Percentiles rank a stretch among this genome's conserved stretches.
Evolutionary conservation across 495 filamentous ascomycete genomes (phyloP).

Genomic region (Penicilliopsis zonata): DNA sequence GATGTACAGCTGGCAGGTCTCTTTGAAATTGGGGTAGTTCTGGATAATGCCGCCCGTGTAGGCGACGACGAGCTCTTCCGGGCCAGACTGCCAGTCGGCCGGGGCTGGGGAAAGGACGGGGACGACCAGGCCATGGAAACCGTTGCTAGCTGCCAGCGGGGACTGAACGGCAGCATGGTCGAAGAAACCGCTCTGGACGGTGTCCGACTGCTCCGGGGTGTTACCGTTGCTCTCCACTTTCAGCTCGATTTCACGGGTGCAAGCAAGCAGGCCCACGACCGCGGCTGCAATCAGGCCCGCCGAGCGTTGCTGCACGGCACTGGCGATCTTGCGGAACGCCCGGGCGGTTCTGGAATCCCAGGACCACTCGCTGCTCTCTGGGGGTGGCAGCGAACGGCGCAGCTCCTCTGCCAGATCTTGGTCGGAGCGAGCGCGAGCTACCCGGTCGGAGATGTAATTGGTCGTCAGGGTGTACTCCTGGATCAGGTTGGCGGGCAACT

Average conservation of each 20-base stretch:
- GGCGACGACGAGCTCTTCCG: constrained; percentile 58
- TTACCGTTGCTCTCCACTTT: constrained; percentile 30
- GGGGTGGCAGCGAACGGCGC: constrained; percentile 38
- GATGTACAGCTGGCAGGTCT: constrained; percentile 54
- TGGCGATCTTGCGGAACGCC: constrained; percentile 47
- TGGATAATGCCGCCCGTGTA: constrained; percentile 72
- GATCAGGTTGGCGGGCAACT: constrained; percentile 45
- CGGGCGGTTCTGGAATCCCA: constrained; percentile 49
- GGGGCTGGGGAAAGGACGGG: constrained; percentile 27
- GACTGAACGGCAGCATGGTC: constrained; percentile 1
- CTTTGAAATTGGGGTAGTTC: constrained; percentile 61
- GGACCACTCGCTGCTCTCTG: constrained; percentile 30
- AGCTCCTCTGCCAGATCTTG: constrained; percentile 38
- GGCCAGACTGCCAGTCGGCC: constrained; percentile 31
- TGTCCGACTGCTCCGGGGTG: constrained; percentile 17
- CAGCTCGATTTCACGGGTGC: constrained; percentile 50
- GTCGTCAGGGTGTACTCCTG: constrained; percentile 55
- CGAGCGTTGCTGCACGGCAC: constrained; percentile 53
- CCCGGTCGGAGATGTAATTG: constrained; percentile 54
- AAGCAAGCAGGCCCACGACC: constrained; percentile 53
- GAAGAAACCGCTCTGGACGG: too few species aligned
- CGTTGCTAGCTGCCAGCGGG: too few species aligned
- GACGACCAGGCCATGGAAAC: constrained; percentile 26
- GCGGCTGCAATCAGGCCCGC: constrained; percentile 63
- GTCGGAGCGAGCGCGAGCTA: constrained; percentile 35